Evolutionary conservation across 768 basidiomycete genomes (phyloP).

Genomic region (Leccinum disarticulatum): DNA sequence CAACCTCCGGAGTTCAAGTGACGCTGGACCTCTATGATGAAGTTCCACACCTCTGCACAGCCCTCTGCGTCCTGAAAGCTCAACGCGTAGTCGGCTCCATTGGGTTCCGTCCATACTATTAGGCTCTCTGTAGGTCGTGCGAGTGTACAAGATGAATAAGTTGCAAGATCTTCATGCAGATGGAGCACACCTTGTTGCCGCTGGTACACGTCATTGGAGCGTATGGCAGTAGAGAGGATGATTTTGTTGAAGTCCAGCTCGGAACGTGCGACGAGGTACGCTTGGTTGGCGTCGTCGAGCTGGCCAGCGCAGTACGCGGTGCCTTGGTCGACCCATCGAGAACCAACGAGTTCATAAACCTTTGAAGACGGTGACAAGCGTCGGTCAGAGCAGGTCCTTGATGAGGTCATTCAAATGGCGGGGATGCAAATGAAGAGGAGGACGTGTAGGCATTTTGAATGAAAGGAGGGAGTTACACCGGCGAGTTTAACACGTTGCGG

Average conservation of each 20-base stretch:
- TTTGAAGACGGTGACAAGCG: constrained; percentile 38
- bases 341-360: constrained; percentile 93
- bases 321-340: constrained; percentile 93
- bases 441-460: constrained; percentile 18
- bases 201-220: constrained; percentile 82
- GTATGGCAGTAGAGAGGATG: constrained; percentile 78
- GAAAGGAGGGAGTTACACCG: constrained; percentile 13
- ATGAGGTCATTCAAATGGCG: constrained; percentile 33
- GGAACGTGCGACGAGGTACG: constrained; percentile 79
- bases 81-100: constrained; percentile 91
- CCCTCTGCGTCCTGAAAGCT: constrained; percentile 97
- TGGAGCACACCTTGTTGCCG: constrained; percentile 72
- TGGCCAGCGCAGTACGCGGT: constrained; percentile 96
- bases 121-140: constrained; percentile 70
- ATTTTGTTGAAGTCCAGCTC: constrained; percentile 71
- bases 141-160: constrained; percentile 15
- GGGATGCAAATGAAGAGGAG: constrained; percentile 21
- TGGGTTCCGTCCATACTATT: constrained; percentile 98
- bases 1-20: constrained; percentile 70
- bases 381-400: constrained; percentile 31
- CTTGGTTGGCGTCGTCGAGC: constrained; percentile 74
- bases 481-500: constrained; percentile 25
- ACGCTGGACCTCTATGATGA: constrained; percentile 88
- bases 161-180: neutral
- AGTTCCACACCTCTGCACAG: constrained; percentile 96